phyloP scores from a whole-genome alignment of 129 eudicot genomes.

The Lonicera japonica region DNA sequence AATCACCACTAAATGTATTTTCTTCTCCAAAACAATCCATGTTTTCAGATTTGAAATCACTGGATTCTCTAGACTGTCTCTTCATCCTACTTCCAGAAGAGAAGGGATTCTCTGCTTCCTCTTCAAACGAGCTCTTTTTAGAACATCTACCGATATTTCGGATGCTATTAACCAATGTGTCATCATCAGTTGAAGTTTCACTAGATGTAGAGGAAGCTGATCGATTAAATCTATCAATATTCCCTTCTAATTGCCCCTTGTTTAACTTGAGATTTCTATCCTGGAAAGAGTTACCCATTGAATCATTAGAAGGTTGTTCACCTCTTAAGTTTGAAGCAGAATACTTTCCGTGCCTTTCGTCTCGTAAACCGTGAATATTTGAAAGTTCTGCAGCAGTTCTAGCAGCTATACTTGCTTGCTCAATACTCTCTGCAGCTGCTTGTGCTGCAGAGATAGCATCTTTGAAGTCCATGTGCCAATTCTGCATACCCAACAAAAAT shows the following conservation, averaged over 20 bases:
- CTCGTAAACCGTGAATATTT: constrained; percentile 14
- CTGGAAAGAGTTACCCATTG: constrained; percentile 26
- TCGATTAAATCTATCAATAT: constrained; percentile 14
- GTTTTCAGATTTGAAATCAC: constrained; percentile 22
- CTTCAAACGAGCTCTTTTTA: constrained; percentile 17
- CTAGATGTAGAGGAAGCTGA: constrained; percentile 30
- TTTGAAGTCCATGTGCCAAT: constrained; percentile 74
- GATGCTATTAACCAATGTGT: constrained; percentile 12
- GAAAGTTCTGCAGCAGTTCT: constrained; percentile 87
- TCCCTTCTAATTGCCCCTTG: too few relatives aligned
- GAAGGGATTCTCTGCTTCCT: constrained; percentile 15
- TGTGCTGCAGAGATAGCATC: constrained; percentile 96
- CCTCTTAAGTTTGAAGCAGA: constrained; percentile 2
- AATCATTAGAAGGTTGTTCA: constrained; percentile 21
- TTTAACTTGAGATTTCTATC: too few relatives aligned
- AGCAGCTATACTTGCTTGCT: constrained; percentile 89
- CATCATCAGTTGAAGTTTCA: constrained; percentile 30
- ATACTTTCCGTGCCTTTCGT: constrained; percentile 5
- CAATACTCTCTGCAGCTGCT: constrained; percentile 92
- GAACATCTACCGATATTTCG: constrained; percentile 23
- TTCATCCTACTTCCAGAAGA: constrained; percentile 12
- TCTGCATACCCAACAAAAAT: constrained; percentile 17
- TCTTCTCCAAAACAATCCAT: constrained; percentile 29
- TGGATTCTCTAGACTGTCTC: constrained; percentile 12
- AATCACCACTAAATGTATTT: constrained; percentile 15